Conservation (phyloP, 192 early-diverging fungal genomes). For the Coemansia sp. region DNA sequence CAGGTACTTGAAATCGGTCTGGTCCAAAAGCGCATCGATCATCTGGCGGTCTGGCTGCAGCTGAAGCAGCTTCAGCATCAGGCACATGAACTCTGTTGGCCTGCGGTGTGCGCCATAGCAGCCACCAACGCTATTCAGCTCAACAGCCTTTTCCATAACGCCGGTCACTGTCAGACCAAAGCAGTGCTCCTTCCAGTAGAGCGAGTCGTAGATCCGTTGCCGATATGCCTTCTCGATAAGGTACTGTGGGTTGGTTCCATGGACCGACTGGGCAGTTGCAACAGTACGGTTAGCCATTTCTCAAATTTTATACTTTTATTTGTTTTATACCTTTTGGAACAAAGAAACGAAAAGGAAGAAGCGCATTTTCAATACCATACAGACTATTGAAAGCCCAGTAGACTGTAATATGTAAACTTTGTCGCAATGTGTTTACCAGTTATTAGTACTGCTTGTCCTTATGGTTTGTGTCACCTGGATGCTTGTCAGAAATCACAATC, state of each 20-base stretch:
- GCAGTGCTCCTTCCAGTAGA: slow-evolving; percentile 97
- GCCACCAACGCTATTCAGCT: slow-evolving; percentile 74
- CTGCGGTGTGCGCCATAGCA: slow-evolving; percentile 75
- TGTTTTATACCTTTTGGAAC: neutral
- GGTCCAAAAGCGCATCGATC: slow-evolving; percentile 75
- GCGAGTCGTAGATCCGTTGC: slow-evolving; percentile 83
- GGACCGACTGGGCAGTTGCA: slow-evolving; percentile 68
- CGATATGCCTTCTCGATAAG: slow-evolving; percentile 94
- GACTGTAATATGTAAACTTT: no score
- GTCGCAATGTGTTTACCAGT: no score
- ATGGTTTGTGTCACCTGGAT: neutral
- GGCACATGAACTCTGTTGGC: slow-evolving; percentile 90
- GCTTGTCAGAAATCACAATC: slow-evolving; percentile 64
- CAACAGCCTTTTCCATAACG: slow-evolving; percentile 86
- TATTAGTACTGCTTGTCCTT: neutral
- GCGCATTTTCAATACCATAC: neutral
- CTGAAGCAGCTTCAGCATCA: slow-evolving; percentile 86
- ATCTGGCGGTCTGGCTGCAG: slow-evolving; percentile 91
- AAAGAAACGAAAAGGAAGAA: neutral
- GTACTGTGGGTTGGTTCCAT: slow-evolving; percentile 91
- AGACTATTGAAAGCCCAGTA: no score
- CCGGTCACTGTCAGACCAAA: slow-evolving; percentile 91
- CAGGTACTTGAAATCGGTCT: slow-evolving; percentile 88
- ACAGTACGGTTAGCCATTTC: slow-evolving; percentile 71
- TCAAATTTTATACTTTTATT: neutral